A percentile compares a stretch with the other conserved stretches of the same genome.
phyloP scores from a whole-genome alignment of 225 moss, liverwort and hornwort species.

The Polytrichum formosum region DNA sequence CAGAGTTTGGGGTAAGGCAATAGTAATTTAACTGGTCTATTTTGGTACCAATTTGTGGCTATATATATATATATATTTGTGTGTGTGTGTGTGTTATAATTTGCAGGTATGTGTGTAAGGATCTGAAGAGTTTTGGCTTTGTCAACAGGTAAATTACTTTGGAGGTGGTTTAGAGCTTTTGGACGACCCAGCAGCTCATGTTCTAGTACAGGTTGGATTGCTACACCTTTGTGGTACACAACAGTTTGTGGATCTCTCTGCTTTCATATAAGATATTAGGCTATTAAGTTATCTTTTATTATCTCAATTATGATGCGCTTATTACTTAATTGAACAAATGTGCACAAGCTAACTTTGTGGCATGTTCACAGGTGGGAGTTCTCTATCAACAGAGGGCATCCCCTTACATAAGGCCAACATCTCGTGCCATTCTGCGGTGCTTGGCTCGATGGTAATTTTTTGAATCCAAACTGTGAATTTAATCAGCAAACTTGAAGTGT shows the following conservation, averaged over 20 bases:
- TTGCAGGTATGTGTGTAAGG: background rate
- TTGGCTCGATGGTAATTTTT: slow-evolving; percentile 73
- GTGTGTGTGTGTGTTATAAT: background rate
- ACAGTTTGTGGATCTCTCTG: background rate
- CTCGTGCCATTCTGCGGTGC: slow-evolving; percentile 68
- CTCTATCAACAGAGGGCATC: slow-evolving; percentile 85
- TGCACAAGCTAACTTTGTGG: background rate
- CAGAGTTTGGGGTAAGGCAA: slow-evolving; percentile 71
- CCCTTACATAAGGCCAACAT: slow-evolving; percentile 69
- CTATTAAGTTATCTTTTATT: background rate
- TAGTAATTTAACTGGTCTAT: background rate
- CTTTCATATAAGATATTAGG: background rate
- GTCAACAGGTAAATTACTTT: slow-evolving; percentile 69
- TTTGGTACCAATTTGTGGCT: background rate
- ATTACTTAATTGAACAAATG: background rate
- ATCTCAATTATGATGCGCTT: background rate
- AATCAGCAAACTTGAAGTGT: background rate
- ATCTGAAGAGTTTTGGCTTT: background rate
- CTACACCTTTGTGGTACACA: too few relatives aligned
- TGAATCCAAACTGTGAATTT: background rate
- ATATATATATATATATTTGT: too few relatives aligned
- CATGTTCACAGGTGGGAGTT: slow-evolving; percentile 63
- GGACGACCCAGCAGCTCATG: slow-evolving; percentile 82
- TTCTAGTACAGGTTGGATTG: slow-evolving; percentile 59
- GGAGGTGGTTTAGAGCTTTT: slow-evolving; percentile 70